Conservation (phyloP, 2,329 filamentous ascomycete genomes). For the Claviceps sorghi region DNA sequence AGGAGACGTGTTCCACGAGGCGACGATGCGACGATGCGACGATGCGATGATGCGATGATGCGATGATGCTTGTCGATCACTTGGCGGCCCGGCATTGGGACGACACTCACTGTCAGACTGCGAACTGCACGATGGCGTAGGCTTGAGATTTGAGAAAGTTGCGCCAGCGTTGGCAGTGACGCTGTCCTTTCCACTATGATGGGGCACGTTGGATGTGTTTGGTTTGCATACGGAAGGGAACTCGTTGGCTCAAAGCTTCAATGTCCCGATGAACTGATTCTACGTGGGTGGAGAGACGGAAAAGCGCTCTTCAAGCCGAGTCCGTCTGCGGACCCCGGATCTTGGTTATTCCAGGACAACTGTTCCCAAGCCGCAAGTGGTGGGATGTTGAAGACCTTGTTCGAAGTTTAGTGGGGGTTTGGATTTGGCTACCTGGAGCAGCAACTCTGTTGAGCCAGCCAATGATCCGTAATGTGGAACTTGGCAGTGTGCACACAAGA, state of each 20-base stretch:
- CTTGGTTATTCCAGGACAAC: conserved; percentile 6
- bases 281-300: background rate
- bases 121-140: background rate
- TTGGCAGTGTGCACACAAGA: too few species aligned
- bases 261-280: background rate
- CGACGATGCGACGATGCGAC: too few species aligned
- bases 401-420: background rate
- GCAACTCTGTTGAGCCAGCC: background rate
- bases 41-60: too few species aligned
- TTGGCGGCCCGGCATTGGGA: background rate
- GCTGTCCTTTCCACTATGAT: background rate
- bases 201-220: background rate
- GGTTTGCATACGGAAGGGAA: background rate
- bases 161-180: background rate
- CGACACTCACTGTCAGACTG: background rate
- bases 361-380: background rate
- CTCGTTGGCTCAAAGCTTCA: background rate
- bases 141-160: background rate
- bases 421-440: background rate
- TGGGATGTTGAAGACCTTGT: background rate
- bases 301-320: background rate
- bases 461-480: background rate
- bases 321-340: conserved; percentile 11
- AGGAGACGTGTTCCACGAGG: background rate
- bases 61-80: background rate